A percentile compares a stretch with the other conserved stretches of the same genome.
Evolutionary conservation across 306 rosid genomes (phyloP).

Genomic region (Trifolium pratense): DNA sequence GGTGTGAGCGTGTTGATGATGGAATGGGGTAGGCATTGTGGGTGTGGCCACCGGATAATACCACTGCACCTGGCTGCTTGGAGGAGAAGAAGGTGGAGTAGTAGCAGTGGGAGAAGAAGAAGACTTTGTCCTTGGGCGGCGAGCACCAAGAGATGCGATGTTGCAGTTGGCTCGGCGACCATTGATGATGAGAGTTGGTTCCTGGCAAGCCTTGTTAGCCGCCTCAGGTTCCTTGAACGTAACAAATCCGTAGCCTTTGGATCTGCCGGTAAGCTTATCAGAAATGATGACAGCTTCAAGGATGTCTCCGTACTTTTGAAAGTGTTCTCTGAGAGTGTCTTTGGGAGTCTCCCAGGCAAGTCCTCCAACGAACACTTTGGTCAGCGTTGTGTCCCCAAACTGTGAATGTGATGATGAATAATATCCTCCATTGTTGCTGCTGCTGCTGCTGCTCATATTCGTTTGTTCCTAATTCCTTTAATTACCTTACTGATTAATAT

Average conservation of each 20-base stretch:
- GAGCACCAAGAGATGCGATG: conserved; percentile 82
- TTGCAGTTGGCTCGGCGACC: conserved; percentile 90
- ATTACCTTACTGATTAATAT: background rate
- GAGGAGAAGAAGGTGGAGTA: background rate
- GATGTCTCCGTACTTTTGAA: conserved; percentile 76
- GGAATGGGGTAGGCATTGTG: conserved; percentile 55
- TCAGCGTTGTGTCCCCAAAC: conserved; percentile 74
- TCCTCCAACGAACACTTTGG: conserved; percentile 86
- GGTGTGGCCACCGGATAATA: conserved; percentile 63
- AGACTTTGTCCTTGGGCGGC: conserved; percentile 52
- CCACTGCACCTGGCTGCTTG: conserved; percentile 62
- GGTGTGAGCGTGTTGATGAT: conserved; percentile 25
- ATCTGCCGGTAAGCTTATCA: conserved; percentile 84
- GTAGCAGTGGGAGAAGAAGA: background rate
- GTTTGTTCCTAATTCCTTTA: background rate
- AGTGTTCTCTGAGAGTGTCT: conserved; percentile 71
- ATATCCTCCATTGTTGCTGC: conserved; percentile 20
- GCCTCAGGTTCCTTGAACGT: conserved; percentile 81
- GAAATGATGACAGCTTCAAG: conserved; percentile 84
- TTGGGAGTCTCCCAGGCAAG: conserved; percentile 86
- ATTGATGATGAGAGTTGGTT: conserved; percentile 67
- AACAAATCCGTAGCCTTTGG: conserved; percentile 92
- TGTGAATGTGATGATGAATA: conserved; percentile 18
- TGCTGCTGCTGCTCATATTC: background rate
- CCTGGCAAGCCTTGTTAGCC: conserved; percentile 84